Evolutionary conservation across 2,329 filamentous ascomycete species (phyloP).

Genomic region (Blastomyces gilchristii): DNA sequence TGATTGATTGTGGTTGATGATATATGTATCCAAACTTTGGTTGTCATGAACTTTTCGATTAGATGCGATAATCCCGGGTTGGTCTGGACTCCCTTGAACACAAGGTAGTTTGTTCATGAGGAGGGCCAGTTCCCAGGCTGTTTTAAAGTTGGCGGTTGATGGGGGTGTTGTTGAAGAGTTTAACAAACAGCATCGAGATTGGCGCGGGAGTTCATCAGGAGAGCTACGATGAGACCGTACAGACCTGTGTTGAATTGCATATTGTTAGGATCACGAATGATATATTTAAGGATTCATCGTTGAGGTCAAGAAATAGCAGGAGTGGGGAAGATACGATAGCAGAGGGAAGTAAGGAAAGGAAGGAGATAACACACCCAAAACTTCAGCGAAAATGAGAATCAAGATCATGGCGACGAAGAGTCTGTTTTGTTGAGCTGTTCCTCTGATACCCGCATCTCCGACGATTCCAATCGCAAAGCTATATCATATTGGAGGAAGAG

Average conservation of each 20-base stretch:
- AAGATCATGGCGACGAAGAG: constrained; percentile 97
- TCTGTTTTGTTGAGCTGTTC: constrained; percentile 43
- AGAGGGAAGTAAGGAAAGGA: neutral
- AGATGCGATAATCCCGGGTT: neutral
- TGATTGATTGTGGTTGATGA: neutral
- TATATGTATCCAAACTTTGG: constrained; percentile 1
- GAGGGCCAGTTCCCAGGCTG: neutral
- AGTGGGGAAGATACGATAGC: too few relatives aligned
- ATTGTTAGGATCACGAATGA: neutral
- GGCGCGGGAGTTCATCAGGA: constrained; percentile 98
- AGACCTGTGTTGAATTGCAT: constrained; percentile 54
- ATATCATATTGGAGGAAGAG: neutral
- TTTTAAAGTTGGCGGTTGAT: neutral
- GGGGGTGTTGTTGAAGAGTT: constrained; percentile 13
- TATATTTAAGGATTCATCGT: constrained; percentile 1
- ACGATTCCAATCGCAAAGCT: constrained; percentile 80
- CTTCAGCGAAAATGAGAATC: constrained; percentile 99
- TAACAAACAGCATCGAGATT: constrained; percentile 54
- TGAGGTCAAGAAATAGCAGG: too few relatives aligned
- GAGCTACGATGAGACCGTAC: constrained; percentile 95
- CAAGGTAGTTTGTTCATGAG: neutral
- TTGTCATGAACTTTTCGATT: neutral
- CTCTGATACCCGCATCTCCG: constrained; percentile 46
- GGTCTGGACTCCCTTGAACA: too few relatives aligned
- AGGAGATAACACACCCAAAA: constrained; percentile 60